Evolutionary conservation across 495 filamentous ascomycete species (phyloP).

Genomic region (Bombardia bombarda): DNA sequence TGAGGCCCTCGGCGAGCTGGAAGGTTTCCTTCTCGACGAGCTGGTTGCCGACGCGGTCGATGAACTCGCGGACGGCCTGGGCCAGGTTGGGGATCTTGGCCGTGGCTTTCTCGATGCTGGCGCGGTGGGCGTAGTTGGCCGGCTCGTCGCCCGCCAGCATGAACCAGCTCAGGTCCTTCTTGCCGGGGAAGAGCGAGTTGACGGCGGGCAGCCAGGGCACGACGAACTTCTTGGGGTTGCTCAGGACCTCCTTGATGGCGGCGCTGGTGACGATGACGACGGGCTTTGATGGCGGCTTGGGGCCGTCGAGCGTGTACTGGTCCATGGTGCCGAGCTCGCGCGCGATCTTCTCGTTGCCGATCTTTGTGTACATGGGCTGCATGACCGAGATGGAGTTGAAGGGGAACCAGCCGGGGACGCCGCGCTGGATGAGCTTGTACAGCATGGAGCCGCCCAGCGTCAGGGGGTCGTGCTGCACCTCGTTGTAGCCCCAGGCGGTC

Average conservation of each 20-base stretch:
- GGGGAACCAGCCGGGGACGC: slow-evolving; percentile 65
- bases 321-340: slow-evolving; percentile 55
- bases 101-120: slow-evolving; percentile 3
- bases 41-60: slow-evolving; percentile 50
- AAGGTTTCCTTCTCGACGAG: slow-evolving; percentile 56
- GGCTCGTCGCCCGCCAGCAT: slow-evolving; percentile 9
- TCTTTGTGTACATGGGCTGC: slow-evolving; percentile 49
- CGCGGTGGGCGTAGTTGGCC: slow-evolving; percentile 8
- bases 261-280: slow-evolving; percentile 2
- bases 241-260: slow-evolving; percentile 3
- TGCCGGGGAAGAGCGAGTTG: slow-evolving; percentile 4
- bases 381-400: slow-evolving; percentile 64
- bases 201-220: slow-evolving; percentile 6
- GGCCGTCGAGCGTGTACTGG: slow-evolving; percentile 48
- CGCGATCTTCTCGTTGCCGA: slow-evolving; percentile 55
- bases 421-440: slow-evolving; percentile 64
- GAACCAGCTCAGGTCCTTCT: slow-evolving; percentile 10
- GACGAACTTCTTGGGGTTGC: slow-evolving; percentile 3
- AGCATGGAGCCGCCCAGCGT: slow-evolving; percentile 63
- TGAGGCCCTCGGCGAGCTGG: slow-evolving; percentile 37
- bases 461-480: slow-evolving; percentile 58
- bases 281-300: slow-evolving; percentile 13
- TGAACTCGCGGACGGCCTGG: slow-evolving; percentile 41
- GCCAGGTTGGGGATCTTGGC: slow-evolving; percentile 4
- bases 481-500: slow-evolving; percentile 73